Base-by-base conservation (phyloP, 495 filamentous ascomycete genomes). In the Talaromyces adpressus region DNA sequence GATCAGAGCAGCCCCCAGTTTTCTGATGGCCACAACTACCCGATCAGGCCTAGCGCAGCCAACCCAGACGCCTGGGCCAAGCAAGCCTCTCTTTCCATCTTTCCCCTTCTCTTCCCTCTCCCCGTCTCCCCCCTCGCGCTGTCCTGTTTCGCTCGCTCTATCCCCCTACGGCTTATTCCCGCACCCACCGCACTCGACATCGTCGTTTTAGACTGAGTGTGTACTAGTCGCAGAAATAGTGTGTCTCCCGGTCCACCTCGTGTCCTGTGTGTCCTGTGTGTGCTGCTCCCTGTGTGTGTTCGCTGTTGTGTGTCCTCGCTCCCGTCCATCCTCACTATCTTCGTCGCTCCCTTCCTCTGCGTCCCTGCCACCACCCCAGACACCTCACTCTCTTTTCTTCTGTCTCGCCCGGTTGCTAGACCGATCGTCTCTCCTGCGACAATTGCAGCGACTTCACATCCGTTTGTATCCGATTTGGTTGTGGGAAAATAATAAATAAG, bases 331-430 rank as follows among this genome's bases (percentile, higher is more conserved):
- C 41, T 12, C 11, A 20, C 45, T 49, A 49, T 49, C 45, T 7
- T 49, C n/a, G 45, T 49, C 56, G 56, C 56, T 58, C 56, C 29
- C 56, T 58, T 58, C 23, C 52, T 58, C 23, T 22, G 54, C 56
- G 18, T 22, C 27, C 30, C 56, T 36, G 27, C 56, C 14, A 18
- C 59, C 32, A 16, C 22, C n/a, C n/a, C 25, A 57, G 25, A n/a
- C 61, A 53, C 20, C 67, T 61, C 67, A 63, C 63, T 68, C 63
- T 61, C 65, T 65, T 70, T 67, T 66, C 65, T 68, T 70, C 64
- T 69, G 61, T 65, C 41, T 64, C 66, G 52, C 45, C 29, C 70
- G 64, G 64, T 63, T 57, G 57, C 5, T 11, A 61, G 59, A 9
- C 39, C 36, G 36, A 29, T 49, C 30, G 59, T 47, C 47, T 54